A percentile compares a stretch with the other conserved stretches of the same genome.
These are phyloP conservation scores for Trichoderma sp. DNA, from an alignment of 2,329 filamentous ascomycete species.

Conservation along the genomic window DNA sequence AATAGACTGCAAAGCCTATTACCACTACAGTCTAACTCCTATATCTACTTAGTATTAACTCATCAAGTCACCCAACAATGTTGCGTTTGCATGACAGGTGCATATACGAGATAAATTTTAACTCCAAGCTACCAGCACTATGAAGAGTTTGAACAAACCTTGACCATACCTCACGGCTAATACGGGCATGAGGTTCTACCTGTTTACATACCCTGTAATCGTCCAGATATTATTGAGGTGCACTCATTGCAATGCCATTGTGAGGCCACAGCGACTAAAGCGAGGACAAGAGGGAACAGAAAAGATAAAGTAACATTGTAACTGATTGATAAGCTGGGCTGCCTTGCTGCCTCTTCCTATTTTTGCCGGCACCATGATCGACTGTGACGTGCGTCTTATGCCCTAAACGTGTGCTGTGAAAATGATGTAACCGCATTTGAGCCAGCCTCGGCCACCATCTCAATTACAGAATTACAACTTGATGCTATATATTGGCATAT, in stretches of 20 bases:
- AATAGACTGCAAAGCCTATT: background rate
- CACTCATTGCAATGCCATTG: background rate
- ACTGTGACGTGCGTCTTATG: slow-evolving; percentile 10
- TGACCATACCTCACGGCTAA: background rate
- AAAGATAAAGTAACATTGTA: background rate
- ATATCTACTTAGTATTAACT: background rate
- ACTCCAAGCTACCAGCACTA: background rate
- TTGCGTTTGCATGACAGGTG: background rate
- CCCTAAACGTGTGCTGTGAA: slow-evolving; percentile 5
- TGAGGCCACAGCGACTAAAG: background rate
- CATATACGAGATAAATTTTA: background rate
- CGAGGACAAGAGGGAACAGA: background rate
- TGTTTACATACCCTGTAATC: background rate
- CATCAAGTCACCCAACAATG: background rate
- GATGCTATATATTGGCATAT: background rate
- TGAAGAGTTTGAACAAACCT: background rate
- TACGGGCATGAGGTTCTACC: background rate
- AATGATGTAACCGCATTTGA: slow-evolving; percentile 1
- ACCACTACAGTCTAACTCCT: background rate
- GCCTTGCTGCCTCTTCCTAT: background rate
- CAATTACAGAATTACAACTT: background rate
- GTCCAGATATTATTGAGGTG: background rate
- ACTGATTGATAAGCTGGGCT: background rate
- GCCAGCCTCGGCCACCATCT: background rate
- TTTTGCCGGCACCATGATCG: background rate